Percentiles rank a stretch among this genome's conserved stretches.
phyloP scores from a whole-genome alignment of 164 flowering plant species.

The Kingdonia uniflora region DNA sequence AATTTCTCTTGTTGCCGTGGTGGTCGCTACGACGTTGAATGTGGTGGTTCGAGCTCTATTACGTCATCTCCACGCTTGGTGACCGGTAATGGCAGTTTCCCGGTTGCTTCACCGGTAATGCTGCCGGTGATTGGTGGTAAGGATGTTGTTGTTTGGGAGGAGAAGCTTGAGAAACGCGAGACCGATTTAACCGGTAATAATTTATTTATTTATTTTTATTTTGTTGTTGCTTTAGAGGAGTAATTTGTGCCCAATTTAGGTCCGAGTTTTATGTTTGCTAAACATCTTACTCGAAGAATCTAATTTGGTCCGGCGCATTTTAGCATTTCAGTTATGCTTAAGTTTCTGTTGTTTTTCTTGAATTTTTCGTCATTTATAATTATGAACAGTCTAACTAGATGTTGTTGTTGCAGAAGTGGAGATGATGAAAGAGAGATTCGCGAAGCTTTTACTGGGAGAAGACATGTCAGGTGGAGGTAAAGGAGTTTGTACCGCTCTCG shows the following conservation, averaged over 20 bases:
- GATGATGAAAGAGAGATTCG: conserved; percentile 76
- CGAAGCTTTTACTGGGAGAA: conserved; percentile 76
- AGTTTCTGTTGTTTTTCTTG: too few relatives aligned
- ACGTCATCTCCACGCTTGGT: conserved; percentile 25
- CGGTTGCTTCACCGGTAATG: conserved; percentile 14
- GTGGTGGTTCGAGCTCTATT: conserved; percentile 26
- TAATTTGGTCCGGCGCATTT: too few relatives aligned
- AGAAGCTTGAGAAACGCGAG: conserved; percentile 21
- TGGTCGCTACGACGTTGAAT: conserved; percentile 17
- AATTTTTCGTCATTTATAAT: too few relatives aligned
- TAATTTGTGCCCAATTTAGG: too few relatives aligned
- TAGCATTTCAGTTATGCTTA: too few relatives aligned
- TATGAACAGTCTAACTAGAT: not conserved
- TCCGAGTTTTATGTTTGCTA: too few relatives aligned
- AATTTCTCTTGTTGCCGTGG: conserved; percentile 23
- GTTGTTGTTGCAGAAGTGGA: conserved; percentile 37
- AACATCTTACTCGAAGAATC: too few relatives aligned
- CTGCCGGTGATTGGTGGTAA: conserved; percentile 33
- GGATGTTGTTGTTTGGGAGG: conserved; percentile 23
- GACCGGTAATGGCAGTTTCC: conserved; percentile 11
- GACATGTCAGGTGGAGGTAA: conserved; percentile 90
- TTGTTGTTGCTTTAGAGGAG: too few relatives aligned
- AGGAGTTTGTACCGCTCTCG: conserved; percentile 77
- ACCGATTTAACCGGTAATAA: conserved; percentile 26
- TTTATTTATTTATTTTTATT: not conserved